Evolutionary conservation across 177 flowering plant genomes (phyloP), one percentile per base, ranked within the genome.

Genomic region (Telopea speciosissima): DNA sequence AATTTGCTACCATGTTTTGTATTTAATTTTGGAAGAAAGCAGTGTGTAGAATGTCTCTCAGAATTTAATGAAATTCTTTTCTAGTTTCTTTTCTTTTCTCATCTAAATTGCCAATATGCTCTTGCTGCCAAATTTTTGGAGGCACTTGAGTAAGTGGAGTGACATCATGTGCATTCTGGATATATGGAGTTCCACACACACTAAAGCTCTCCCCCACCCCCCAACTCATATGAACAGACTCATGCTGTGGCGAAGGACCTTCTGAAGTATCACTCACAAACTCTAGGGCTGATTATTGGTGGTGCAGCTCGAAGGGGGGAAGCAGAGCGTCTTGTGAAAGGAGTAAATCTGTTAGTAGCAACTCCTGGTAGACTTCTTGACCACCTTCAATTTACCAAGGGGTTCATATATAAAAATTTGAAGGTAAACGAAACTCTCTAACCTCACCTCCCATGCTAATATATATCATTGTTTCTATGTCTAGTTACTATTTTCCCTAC

Each of bases 291-390:
- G 83, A 92, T 90, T 65, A 91, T 89, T 75, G 99, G 99, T 74
- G 99, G 99, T 73, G 67, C 90, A 40, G 80, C 85, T 61, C 82
- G 94, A 76, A 88, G 89, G 77, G 86, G 82, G 68, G 99, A 95
- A 82, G 94, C 92, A n/a, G 96, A 95, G 71, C 94, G 96, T 0
- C 85, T 95, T 76, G 89, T 67, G 7, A 90, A 87, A 75, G 99
- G 99, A 28, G 93, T 84, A 24, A 95, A 95, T 73, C 73, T 95
- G 22, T 80, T 95, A 68, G 86, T 95, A 22, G 97, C 87, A 63
- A 95, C 98, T 14, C 98, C 98, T 70, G 99, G 98, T 45, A 90
- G 99, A 62, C 91, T 95, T 79, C 87, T 93, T 71, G 99, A 95
- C 69, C 99, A 95, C 82, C 96, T 95, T 77, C 91, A 90, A 71